Base-by-base conservation (phyloP, 441 rosid species). In the Populus hybrid region DNA sequence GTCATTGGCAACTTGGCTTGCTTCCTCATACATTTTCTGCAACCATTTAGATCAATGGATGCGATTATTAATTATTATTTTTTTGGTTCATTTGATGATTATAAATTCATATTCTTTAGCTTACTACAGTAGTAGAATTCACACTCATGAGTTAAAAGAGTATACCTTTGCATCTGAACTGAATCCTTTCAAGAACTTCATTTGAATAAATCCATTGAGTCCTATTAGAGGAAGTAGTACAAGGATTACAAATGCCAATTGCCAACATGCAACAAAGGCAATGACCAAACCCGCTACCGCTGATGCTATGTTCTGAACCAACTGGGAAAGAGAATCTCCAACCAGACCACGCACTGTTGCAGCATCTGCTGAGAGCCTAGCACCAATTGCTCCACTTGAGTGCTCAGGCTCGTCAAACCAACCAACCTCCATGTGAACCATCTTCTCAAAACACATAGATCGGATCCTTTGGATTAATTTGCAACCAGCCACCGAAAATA, bases 1-100 rank as follows among this genome's bases (percentile, higher is more conserved):
- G 76, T 94, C 96, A 68, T 85, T 87, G 1, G 94, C 97, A 42
- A 94, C 91, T 80, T 92, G 91, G 80, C 93, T 94, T 9, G 97
- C 98, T 80, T 94, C 94, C 85, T 92, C 94, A 2, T 92, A 94
- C 92, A 85, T 89, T 80, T 76, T 86, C 97, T 94, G 88, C 79
- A 70, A 33, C 35, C 56, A 81, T 76, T 70, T 28, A 21, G 10
- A 11, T 71, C 81, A 50, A 14, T 83, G 87, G 84, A 87, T 31
- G 1, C 1, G 12, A 69, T n/a, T n/a, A n/a, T n/a, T n/a, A n/a
- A n/a, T n/a, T n/a, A 9, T n/a, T 18, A 29, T 6, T 35, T 33
- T 28, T 24, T 9, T 5, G 11, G 10, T n/a, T 2, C 20, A 33
- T n/a, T 7, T 20, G 63, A 56, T 20, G 23, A 56, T 20, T 56